Percentiles rank a stretch among this genome's conserved stretches.
phyloP scores from a whole-genome alignment of 352 stramenopile genomes.

The Phytophthora sp. region DNA sequence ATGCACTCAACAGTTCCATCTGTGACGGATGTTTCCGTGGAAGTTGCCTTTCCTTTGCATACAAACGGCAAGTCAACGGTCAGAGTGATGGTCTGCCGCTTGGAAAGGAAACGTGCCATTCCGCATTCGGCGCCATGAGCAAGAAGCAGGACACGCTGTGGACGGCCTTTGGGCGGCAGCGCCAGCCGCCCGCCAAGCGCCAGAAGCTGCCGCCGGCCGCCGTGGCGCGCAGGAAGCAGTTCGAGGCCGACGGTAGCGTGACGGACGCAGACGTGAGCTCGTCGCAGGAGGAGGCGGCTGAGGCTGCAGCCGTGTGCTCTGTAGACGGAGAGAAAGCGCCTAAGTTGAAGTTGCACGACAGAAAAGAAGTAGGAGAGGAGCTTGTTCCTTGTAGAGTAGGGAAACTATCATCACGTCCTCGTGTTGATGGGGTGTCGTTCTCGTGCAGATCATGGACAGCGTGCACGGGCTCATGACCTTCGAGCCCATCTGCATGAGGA shows the following conservation, averaged over 20 bases:
- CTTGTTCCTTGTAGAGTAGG: not conserved
- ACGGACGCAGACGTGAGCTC: conserved; percentile 64
- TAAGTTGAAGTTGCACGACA: conserved; percentile 40
- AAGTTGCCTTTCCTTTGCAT: conserved; percentile 1
- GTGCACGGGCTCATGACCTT: conserved; percentile 81
- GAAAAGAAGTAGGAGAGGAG: conserved; percentile 51
- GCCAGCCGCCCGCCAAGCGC: conserved; percentile 27
- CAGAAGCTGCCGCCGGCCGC: conserved; percentile 25
- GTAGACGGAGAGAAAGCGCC: not conserved
- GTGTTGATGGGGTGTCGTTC: too few relatives aligned
- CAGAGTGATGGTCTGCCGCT: conserved; percentile 6
- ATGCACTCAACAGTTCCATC: too few relatives aligned
- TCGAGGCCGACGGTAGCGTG: conserved; percentile 44
- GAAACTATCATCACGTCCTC: too few relatives aligned
- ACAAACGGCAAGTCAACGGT: not conserved
- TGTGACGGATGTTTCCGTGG: too few relatives aligned
- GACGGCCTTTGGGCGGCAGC: conserved; percentile 47
- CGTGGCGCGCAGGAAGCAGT: conserved; percentile 16
- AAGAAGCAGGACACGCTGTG: conserved; percentile 55
- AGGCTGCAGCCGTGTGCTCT: not conserved
- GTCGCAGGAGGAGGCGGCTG: conserved; percentile 56
- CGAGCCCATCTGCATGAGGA: conserved; percentile 81
- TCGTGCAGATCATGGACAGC: conserved; percentile 79
- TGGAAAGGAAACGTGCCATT: conserved; percentile 25
- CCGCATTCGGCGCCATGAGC: conserved; percentile 32